phyloP scores from a whole-genome alignment of 1,284 basidiomycete species.

The Irpex sp. region DNA sequence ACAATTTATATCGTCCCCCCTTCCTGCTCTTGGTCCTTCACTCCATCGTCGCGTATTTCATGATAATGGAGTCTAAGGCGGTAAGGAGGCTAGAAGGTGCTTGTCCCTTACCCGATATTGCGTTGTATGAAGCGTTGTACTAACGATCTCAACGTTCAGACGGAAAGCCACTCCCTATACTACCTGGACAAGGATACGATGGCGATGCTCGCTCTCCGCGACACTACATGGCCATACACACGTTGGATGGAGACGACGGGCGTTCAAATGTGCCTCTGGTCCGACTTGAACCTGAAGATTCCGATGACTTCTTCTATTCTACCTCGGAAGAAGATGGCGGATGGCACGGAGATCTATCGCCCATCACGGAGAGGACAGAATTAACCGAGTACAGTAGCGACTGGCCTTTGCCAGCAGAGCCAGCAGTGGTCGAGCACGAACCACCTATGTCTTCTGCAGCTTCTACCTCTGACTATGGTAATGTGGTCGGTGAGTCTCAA shows the following conservation, averaged over 20 bases:
- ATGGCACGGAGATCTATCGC: constrained; percentile 25
- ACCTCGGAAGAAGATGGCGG: constrained; percentile 13
- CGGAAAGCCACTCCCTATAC: constrained; percentile 26
- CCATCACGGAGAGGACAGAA: constrained; percentile 65
- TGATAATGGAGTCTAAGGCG: constrained; percentile 15
- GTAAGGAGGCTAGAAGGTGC: constrained; percentile 33
- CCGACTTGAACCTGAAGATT: constrained; percentile 21
- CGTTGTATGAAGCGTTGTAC: constrained; percentile 5
- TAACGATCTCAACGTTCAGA: constrained; percentile 12
- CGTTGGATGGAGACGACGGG: constrained; percentile 11
- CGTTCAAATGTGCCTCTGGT: constrained; percentile 26
- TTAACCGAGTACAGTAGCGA: constrained; percentile 51
- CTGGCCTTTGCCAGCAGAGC: constrained; percentile 27
- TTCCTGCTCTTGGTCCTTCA: constrained; percentile 12
- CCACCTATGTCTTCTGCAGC: constrained; percentile 21
- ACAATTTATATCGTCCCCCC: constrained; percentile 29
- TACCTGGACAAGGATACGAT: constrained; percentile 16
- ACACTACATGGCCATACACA: neutral
- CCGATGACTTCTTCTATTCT: constrained; percentile 13
- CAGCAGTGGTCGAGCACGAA: neutral
- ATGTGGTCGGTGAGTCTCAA: constrained; percentile 48
- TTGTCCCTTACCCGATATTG: constrained; percentile 18
- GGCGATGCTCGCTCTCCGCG: neutral
- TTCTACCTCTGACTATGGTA: constrained; percentile 59
- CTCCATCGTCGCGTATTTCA: constrained; percentile 10